These are phyloP conservation scores for Croton setiger DNA, from an alignment of 441 rosid species.

Conservation along the genomic window DNA sequence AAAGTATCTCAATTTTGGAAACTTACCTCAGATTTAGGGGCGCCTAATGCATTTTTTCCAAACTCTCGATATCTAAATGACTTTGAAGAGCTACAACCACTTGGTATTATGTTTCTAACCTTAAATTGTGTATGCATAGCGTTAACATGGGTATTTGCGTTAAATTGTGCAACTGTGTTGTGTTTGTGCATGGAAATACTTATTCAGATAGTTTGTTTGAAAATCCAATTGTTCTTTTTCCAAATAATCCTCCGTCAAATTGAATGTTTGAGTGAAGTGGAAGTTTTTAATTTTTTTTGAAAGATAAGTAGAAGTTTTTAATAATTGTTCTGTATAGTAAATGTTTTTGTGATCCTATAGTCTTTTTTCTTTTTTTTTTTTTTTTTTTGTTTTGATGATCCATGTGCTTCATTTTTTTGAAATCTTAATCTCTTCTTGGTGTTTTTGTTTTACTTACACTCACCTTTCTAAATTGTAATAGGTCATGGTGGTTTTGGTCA, in stretches of 20 bases:
- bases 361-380: slow-evolving; percentile 2
- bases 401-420: slow-evolving; percentile 5
- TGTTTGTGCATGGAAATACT: background rate
- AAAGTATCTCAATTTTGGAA: slow-evolving; percentile 89
- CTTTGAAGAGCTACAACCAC: slow-evolving; percentile 92
- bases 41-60: slow-evolving; percentile 45
- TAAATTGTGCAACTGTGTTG: too few relatives aligned
- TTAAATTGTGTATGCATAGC: slow-evolving; percentile 3
- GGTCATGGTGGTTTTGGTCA: slow-evolving; percentile 99
- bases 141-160: background rate
- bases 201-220: background rate
- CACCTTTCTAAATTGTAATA: slow-evolving; percentile 29
- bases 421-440: background rate
- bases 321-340: slow-evolving; percentile 4
- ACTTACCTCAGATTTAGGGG: slow-evolving; percentile 56
- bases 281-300: too few relatives aligned
- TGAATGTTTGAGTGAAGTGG: background rate
- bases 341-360: slow-evolving; percentile 1
- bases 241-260: background rate
- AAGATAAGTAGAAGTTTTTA: too few relatives aligned
- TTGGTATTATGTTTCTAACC: slow-evolving; percentile 53
- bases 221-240: background rate
- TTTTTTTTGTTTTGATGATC: too few relatives aligned
- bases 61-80: slow-evolving; percentile 92
- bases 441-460: slow-evolving; percentile 17